A percentile compares a stretch with the other conserved stretches of the same genome.
These are phyloP conservation scores for Ambrosia hybrid DNA, from an alignment of 140 eudicot genomes.

Conservation along the genomic window DNA sequence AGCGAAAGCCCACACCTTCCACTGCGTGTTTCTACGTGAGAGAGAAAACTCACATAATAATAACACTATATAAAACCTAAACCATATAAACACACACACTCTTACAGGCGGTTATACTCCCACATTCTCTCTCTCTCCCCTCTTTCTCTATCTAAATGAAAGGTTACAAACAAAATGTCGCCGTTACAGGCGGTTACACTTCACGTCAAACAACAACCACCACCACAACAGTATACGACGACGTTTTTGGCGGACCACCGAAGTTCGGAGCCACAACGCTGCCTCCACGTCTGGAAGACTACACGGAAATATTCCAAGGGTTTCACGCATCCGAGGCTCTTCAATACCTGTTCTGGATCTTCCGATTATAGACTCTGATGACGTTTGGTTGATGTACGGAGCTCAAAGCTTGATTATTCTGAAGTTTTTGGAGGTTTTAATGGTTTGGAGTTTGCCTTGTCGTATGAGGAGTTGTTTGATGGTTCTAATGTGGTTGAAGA, in stretches of 20 bases:
- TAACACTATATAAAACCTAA: constrained; percentile 16
- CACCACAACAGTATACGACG: constrained; percentile 69
- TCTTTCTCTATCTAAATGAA: constrained; percentile 24
- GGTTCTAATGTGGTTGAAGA: constrained; percentile 34
- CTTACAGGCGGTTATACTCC: too few species aligned
- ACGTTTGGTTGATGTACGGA: constrained; percentile 46
- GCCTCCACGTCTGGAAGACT: constrained; percentile 86
- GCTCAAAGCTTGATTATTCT: constrained; percentile 54
- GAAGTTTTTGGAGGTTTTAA: constrained; percentile 68
- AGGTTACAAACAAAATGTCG: constrained; percentile 47
- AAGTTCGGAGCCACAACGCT: constrained; percentile 62
- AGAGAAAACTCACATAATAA: constrained; percentile 20
- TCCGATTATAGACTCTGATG: constrained; percentile 44
- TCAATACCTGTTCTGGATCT: constrained; percentile 86
- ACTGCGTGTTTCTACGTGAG: constrained; percentile 32
- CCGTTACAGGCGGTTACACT: constrained; percentile 27
- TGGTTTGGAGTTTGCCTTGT: constrained; percentile 53
- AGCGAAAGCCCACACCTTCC: constrained; percentile 29
- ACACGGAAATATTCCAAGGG: constrained; percentile 78
- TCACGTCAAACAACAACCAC: not conserved
- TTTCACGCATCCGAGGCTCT: constrained; percentile 80
- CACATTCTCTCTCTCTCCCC: too few species aligned
- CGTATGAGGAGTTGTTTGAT: constrained; percentile 55
- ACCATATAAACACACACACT: too few species aligned
- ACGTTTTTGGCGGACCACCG: constrained; percentile 79